Evolutionary conservation across 176 grass and related monocot species (phyloP), one percentile per base, ranked within the genome.

Genomic region (Sorghum bicolor): DNA sequence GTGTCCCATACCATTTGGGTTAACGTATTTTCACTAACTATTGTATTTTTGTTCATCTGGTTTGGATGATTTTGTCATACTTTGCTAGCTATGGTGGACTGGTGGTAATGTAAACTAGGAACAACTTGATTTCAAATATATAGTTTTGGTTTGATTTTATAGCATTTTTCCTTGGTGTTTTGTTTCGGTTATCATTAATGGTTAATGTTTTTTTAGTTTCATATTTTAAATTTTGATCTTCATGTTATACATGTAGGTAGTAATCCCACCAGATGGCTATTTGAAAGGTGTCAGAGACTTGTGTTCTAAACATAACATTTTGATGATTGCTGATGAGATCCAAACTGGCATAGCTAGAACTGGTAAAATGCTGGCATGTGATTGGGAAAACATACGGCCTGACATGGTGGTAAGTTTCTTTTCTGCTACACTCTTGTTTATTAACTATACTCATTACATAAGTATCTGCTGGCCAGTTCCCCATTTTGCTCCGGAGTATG

Each of bases 261-360:
- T 94, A 85, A 77, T 98, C 52, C 96, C 96, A 78, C 93, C 96
- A 62, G 87, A 94, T 74, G 96, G 93, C 60, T 98, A 95, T 87
- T 87, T 98, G 83, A 94, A 87, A 95, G 86, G 85, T 74, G 91
- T 92, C 58, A 95, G 96, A 94, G 86, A 95, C 24, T 61, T 98
- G 65, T 98, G 96, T 84, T 95, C 93, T 16, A 90, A 70, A 81
- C 65, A 94, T 86, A 95, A 98, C 40, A 87, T 98, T 88, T 70
- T 98, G 55, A 98, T 98, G 96, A 95, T 98, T 89, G 96, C 87
- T 83, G 96, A 98, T 92, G 96, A 98, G 85, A 94, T 98, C 68
- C 96, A 98, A 91, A 98, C 96, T 60, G 96, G 96, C 50, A 95
- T 98, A 90, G 96, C 93, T 43, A 90, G 93, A 68, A 98, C 96